Evolutionary conservation across 192 early-diverging fungal species (phyloP).

Genomic region (Thoreauomyces humboldtii): DNA sequence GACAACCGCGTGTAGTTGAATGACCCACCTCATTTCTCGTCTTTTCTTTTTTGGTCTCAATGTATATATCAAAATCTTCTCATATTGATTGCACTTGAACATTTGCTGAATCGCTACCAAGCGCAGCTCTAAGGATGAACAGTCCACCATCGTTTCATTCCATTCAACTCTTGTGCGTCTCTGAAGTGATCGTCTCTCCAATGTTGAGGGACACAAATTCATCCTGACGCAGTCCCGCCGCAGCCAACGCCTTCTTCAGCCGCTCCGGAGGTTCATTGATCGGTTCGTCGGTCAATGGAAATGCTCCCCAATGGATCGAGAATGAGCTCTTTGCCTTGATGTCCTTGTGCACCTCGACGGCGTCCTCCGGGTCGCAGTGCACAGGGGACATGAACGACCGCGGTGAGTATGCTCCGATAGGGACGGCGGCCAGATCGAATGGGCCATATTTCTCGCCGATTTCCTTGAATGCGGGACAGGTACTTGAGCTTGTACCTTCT

Average conservation of each 20-base stretch:
- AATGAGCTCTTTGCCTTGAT: constrained; percentile 61
- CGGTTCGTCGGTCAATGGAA: constrained; percentile 69
- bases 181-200: not conserved
- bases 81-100: too few species aligned
- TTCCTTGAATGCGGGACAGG: constrained; percentile 81
- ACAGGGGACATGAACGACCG: constrained; percentile 69
- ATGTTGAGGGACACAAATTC: constrained; percentile 8
- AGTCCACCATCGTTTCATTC: too few species aligned
- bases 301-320: constrained; percentile 88
- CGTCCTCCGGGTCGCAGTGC: constrained; percentile 79
- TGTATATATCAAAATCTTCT: too few species aligned
- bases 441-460: constrained; percentile 69
- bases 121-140: too few species aligned
- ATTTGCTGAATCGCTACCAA: too few species aligned
- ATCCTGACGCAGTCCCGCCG: constrained; percentile 23
- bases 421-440: constrained; percentile 72
- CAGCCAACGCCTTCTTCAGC: constrained; percentile 53
- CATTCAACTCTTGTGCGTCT: too few species aligned
- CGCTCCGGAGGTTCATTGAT: constrained; percentile 66
- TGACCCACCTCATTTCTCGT: too few species aligned
- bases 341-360: constrained; percentile 76
- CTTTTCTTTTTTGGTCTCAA: too few species aligned
- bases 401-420: constrained; percentile 83
- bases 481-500: constrained; percentile 43
- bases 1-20: too few species aligned